Conservation (phyloP, 2,329 filamentous ascomycete genomes). For the Penicillium sp. region DNA sequence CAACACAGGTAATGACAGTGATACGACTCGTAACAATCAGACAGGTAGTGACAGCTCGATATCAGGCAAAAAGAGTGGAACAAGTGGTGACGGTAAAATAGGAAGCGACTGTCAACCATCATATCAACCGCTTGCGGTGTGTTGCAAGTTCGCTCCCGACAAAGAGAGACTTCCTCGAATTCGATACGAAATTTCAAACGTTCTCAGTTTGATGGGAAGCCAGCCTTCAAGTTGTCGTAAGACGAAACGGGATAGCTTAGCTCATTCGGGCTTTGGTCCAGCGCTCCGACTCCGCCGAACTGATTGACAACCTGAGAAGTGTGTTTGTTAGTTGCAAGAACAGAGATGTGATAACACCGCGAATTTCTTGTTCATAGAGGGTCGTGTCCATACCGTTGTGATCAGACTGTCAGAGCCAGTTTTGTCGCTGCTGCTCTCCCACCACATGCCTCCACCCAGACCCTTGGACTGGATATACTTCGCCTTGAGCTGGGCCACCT, state of each 20-base stretch:
- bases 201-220: slow-evolving; percentile 11
- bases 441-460: slow-evolving; percentile 94
- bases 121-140: too few species aligned
- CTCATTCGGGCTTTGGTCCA: slow-evolving; percentile 46
- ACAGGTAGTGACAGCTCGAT: too few species aligned
- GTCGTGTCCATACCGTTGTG: slow-evolving; percentile 38
- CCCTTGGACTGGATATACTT: slow-evolving; percentile 60
- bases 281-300: slow-evolving; percentile 26
- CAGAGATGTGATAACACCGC: too few species aligned
- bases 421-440: slow-evolving; percentile 79
- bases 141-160: too few species aligned
- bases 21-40: too few species aligned
- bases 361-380: neutral
- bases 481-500: slow-evolving; percentile 63
- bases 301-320: slow-evolving; percentile 25
- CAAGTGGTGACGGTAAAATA: too few species aligned
- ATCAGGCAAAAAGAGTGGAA: too few species aligned
- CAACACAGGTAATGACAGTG: too few species aligned
- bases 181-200: neutral
- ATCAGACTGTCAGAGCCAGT: slow-evolving; percentile 61
- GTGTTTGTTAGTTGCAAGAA: neutral
- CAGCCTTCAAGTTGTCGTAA: slow-evolving; percentile 47
- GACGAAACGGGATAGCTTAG: slow-evolving; percentile 48
- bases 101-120: too few species aligned
- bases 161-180: too few species aligned